Base-by-base conservation (phyloP, 2,329 filamentous ascomycete genomes). In the Zymoseptoria crescenta region DNA sequence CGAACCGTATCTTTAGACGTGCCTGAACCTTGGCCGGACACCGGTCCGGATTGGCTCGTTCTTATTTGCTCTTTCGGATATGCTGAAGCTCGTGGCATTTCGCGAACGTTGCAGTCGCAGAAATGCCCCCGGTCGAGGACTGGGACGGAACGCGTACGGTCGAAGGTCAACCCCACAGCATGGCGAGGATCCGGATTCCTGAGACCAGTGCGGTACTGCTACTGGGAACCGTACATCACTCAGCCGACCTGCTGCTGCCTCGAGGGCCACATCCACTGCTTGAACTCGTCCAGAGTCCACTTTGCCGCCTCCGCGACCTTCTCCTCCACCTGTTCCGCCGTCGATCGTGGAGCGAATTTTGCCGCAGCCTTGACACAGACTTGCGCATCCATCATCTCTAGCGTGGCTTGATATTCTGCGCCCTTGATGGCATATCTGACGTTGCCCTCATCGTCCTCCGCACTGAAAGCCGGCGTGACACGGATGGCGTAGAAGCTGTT, bases 401-500 rank as follows among this genome's bases (percentile, higher is more conserved):
- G 67, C 21, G 75, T 77, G 3, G 78, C 83, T 48, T 73, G 72
- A 50, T 82, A 83, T 75, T 81, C 85, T 8, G 65, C 68, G 50
- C 62, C 66, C 13, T 54, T 21, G 8, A 69, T 63, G 13, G 64
- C 58, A 35, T 68, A 56, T 52, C 63, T 53, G 30, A 67, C 58
- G 52, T 69, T 64, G 55, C 65, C 41, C 4, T 13, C 35, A 28
- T 59, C 35, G 4, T 64, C 60, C 10, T 64, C 60, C 24, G 62
- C 61, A 30, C 52, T 55, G 48, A 52, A 54, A 41, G 64, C 68
- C 30, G 76, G 79, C 55, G 75, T 70, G 10, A 79, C 77, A 58
- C 79, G 76, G 6, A 91, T 74, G 30, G 87, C 77, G 73, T 89
- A 89, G 70, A 87, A 88, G 48, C 78, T 75, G 56, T 82, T 80